A percentile compares a stretch with the other conserved stretches of the same genome.
Conservation (phyloP, 1,284 basidiomycete genomes). For the Pseudozyma sp. region DNA sequence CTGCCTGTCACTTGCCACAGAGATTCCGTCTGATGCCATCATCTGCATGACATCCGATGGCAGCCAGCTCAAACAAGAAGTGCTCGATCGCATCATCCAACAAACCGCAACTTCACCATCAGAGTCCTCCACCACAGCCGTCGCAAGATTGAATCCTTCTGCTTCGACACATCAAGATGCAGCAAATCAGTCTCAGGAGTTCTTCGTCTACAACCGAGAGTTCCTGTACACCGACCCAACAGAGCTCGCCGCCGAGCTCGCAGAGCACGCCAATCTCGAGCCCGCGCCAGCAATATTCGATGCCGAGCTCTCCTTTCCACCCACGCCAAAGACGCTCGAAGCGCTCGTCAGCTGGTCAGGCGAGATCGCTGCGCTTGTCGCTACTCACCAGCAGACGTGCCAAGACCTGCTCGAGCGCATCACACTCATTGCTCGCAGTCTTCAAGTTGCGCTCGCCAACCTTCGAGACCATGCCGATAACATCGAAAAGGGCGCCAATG, state of each 20-base stretch:
- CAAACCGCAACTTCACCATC: slow-evolving; percentile 15
- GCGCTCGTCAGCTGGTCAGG: slow-evolving; percentile 54
- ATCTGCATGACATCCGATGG: slow-evolving; percentile 67
- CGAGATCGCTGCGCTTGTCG: slow-evolving; percentile 19
- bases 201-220: slow-evolving; percentile 67
- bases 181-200: slow-evolving; percentile 31
- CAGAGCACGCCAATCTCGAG: slow-evolving; percentile 40
- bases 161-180: slow-evolving; percentile 13
- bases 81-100: slow-evolving; percentile 51
- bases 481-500: slow-evolving; percentile 51
- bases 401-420: slow-evolving; percentile 44
- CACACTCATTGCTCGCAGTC: slow-evolving; percentile 54
- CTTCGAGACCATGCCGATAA: slow-evolving; percentile 58
- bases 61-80: slow-evolving; percentile 58
- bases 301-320: slow-evolving; percentile 47
- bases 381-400: slow-evolving; percentile 14
- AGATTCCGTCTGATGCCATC: slow-evolving; percentile 61
- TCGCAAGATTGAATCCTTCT: slow-evolving; percentile 7
- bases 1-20: slow-evolving; percentile 64
- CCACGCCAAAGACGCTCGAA: slow-evolving; percentile 56
- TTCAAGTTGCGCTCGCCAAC: slow-evolving; percentile 59
- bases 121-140: slow-evolving; percentile 15
- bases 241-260: slow-evolving; percentile 54
- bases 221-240: slow-evolving; percentile 63
- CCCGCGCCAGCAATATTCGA: slow-evolving; percentile 21